Base-by-base conservation (phyloP, 2,329 filamentous ascomycete species). In the Hypoxylon sp. region DNA sequence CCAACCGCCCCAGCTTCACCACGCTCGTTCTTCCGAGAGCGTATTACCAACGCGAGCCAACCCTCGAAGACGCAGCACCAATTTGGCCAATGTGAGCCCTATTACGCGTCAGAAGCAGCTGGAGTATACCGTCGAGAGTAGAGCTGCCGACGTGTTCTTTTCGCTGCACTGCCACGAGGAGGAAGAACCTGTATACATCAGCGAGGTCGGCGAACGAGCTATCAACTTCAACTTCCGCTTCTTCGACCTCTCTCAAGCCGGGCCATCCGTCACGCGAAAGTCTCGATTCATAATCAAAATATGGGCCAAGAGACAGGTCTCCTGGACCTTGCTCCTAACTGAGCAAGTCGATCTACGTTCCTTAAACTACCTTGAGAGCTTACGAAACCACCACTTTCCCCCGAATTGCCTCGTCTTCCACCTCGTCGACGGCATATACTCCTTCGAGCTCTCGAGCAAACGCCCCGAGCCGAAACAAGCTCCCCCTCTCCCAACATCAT, bases 161-260 rank as follows among this genome's bases (percentile, higher is more conserved):
- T 92, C 93, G 2, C 77, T 98, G 56, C 94, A 98, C 78, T 87
- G 90, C 49, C 82, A 87, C 1, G 87, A 82, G 2, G 80, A 89
- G 56, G 80, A 85, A 50, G 90, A 93, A 14, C 94, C 95, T 0
- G 82, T 98, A n/a, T 98, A 98, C 78, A 88, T 97, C 74, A 97
- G 94, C 75, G 95, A 98, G 80, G 84, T 91, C 21, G 87, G 90
- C 28, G 87, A 91, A 72, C 89, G 89, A 75, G 90, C 92, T n/a
- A 94, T 93, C 80, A 98, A 98, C 78, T 96, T 96, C 69, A 93
- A 91, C 74, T 98, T 97, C 78, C 89, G 89, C 46, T 91, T 92
- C 77, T 97, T 98, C 77, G 91, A 97, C 68, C 85, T 97, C 5
- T 86, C 86, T 23, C 80, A 84, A 5, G 89, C 86, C 68, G 88